A percentile compares a stretch with the other conserved stretches of the same genome.
Evolutionary conservation across 176 grass and related monocot species (phyloP).

Genomic region (Saccharum spontaneum): DNA sequence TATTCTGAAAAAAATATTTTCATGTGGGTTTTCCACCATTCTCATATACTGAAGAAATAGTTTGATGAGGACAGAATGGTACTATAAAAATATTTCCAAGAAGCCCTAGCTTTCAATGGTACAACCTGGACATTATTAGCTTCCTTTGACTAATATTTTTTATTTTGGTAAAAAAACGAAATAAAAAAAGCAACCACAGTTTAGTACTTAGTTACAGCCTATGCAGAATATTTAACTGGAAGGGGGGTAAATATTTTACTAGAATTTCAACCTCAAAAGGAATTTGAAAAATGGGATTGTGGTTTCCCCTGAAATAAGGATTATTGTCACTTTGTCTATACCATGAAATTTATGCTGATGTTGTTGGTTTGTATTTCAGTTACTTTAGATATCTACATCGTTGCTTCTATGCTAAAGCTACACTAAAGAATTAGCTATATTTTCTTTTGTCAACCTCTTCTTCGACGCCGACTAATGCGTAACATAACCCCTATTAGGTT

Average conservation of each 20-base stretch:
- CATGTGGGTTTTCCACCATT: background rate
- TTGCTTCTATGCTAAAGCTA: slow-evolving; percentile 20
- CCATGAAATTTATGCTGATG: slow-evolving; percentile 10
- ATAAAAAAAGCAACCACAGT: background rate
- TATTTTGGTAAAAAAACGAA: background rate
- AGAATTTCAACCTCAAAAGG: slow-evolving; percentile 22
- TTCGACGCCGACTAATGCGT: slow-evolving; percentile 1
- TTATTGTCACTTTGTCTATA: slow-evolving; percentile 2
- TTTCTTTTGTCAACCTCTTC: slow-evolving; percentile 9
- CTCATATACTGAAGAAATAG: slow-evolving; percentile 7
- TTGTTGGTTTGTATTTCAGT: background rate
- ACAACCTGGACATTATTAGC: background rate
- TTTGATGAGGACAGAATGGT: background rate
- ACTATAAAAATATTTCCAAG: background rate
- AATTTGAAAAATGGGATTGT: slow-evolving; percentile 15
- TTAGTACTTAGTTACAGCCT: slow-evolving; percentile 2
- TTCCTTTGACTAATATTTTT: background rate
- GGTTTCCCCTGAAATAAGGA: background rate
- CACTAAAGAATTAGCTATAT: slow-evolving; percentile 6
- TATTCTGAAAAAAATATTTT: background rate
- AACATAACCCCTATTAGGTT: slow-evolving; percentile 57
- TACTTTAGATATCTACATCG: background rate
- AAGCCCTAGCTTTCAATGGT: slow-evolving; percentile 8
- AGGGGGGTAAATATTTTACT: slow-evolving; percentile 11
- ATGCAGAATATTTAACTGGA: slow-evolving; percentile 23